Conservation (phyloP, 257 asterid species). For the Nicotiana undulata region DNA sequence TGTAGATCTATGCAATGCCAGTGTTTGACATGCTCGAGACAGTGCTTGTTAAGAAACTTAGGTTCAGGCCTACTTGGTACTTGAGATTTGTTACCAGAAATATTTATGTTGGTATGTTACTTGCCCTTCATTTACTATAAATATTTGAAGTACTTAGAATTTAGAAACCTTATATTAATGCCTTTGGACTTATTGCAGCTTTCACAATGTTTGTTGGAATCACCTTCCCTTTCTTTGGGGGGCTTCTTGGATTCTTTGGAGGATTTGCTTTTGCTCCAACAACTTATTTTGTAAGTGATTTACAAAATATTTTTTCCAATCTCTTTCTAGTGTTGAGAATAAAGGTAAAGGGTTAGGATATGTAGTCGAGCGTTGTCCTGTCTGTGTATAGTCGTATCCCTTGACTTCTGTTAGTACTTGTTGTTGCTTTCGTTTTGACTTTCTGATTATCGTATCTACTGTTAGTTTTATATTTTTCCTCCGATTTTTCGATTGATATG, state of each 20-base stretch:
- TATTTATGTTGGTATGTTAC: slow-evolving; percentile 32
- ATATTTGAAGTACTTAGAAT: neutral
- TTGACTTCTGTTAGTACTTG: too few relatives aligned
- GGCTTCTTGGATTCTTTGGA: slow-evolving; percentile 85
- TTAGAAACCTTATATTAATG: neutral
- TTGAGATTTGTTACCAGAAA: slow-evolving; percentile 27
- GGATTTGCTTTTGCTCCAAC: slow-evolving; percentile 98
- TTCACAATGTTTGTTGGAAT: slow-evolving; percentile 81
- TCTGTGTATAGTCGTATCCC: too few relatives aligned
- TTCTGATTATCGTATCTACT: too few relatives aligned
- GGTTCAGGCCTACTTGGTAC: slow-evolving; percentile 23
- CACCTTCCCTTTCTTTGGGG: slow-evolving; percentile 89
- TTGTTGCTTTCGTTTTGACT: too few relatives aligned
- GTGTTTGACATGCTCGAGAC: slow-evolving; percentile 45
- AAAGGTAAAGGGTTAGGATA: too few relatives aligned
- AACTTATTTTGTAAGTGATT: slow-evolving; percentile 70
- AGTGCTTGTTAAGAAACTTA: slow-evolving; percentile 25
- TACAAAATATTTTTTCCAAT: neutral
- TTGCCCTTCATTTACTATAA: neutral
- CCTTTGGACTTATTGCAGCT: slow-evolving; percentile 30
- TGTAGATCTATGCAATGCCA: slow-evolving; percentile 35
- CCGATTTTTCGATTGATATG: too few relatives aligned
- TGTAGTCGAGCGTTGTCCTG: too few relatives aligned
- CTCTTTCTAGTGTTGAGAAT: too few relatives aligned
- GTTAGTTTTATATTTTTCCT: too few relatives aligned